Conservation (phyloP, 306 rosid species). For the Vigna nakashimae region DNA sequence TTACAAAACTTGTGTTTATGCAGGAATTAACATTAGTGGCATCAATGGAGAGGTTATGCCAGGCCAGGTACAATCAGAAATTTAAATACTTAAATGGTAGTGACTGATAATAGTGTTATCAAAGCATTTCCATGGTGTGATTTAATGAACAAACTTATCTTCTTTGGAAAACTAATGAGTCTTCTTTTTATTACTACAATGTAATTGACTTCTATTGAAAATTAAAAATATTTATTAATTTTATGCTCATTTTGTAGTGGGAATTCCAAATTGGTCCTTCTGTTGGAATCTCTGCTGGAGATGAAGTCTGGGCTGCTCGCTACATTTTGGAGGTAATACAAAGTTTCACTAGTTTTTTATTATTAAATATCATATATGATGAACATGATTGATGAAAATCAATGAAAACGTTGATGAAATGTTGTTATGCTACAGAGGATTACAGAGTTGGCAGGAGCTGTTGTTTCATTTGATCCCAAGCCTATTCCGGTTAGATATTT, state of each 20-base stretch:
- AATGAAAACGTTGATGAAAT: constrained; percentile 14
- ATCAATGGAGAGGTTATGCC: constrained; percentile 84
- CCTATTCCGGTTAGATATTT: constrained; percentile 53
- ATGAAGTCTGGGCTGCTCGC: constrained; percentile 68
- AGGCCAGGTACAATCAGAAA: constrained; percentile 58
- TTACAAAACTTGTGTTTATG: constrained; percentile 75
- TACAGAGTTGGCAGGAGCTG: constrained; percentile 62
- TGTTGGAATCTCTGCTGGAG: constrained; percentile 65
- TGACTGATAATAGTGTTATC: background rate
- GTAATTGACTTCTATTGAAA: background rate
- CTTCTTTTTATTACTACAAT: background rate
- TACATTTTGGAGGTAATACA: constrained; percentile 59
- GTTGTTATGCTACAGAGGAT: constrained; percentile 51
- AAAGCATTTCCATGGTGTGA: background rate
- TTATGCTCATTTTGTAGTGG: constrained; percentile 46
- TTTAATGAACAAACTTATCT: too few relatives aligned
- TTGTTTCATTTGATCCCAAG: constrained; percentile 69
- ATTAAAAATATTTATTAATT: background rate
- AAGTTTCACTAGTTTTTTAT: background rate
- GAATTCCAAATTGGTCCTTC: constrained; percentile 72
- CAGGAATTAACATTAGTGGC: constrained; percentile 73
- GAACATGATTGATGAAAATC: constrained; percentile 3
- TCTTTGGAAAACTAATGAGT: too few relatives aligned
- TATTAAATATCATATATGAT: background rate
- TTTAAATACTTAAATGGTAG: background rate